A percentile compares a stretch with the other conserved stretches of the same genome.
These are phyloP conservation scores for Talaromyces amestolkiae DNA, from an alignment of 2,329 filamentous ascomycete genomes.

Conservation along the genomic window DNA sequence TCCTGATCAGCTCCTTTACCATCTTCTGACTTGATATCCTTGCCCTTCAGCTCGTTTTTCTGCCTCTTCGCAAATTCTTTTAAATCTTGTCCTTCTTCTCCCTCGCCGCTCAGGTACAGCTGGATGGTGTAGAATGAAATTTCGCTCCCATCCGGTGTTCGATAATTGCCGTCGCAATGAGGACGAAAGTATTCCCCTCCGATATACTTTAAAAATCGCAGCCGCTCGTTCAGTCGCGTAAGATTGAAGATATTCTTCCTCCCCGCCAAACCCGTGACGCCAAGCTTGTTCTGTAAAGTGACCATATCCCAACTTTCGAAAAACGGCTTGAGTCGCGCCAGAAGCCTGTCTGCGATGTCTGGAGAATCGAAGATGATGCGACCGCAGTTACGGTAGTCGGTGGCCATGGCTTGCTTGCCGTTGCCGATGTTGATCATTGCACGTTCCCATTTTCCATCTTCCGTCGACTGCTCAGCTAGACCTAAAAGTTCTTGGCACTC, in stretches of 20 bases:
- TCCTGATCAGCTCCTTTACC: conserved; percentile 4
- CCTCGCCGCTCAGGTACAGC: conserved; percentile 53
- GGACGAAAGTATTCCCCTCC: conserved; percentile 70
- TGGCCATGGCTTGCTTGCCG: conserved; percentile 58
- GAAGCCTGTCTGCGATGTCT: conserved; percentile 61
- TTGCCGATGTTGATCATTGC: conserved; percentile 67
- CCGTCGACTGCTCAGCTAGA: conserved; percentile 47
- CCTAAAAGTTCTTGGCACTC: conserved; percentile 62
- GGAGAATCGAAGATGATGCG: conserved; percentile 72
- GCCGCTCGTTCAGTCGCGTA: conserved; percentile 63
- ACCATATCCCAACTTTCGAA: conserved; percentile 51
- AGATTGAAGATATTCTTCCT: conserved; percentile 39
- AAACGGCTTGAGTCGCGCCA: conserved; percentile 53
- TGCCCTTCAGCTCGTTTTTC: conserved; percentile 19
- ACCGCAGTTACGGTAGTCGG: conserved; percentile 66
- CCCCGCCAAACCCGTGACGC: conserved; percentile 46
- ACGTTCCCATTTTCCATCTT: conserved; percentile 56
- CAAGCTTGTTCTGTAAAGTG: conserved; percentile 34
- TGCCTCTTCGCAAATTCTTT: conserved; percentile 24
- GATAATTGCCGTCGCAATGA: conserved; percentile 67
- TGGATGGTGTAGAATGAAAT: conserved; percentile 56
- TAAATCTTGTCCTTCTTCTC: conserved; percentile 33
- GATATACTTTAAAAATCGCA: conserved; percentile 73
- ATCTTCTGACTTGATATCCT: conserved; percentile 21
- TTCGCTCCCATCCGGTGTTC: conserved; percentile 53